phyloP scores from a whole-genome alignment of 2,329 filamentous ascomycete species.

The Neofusicoccum umdonicola region DNA sequence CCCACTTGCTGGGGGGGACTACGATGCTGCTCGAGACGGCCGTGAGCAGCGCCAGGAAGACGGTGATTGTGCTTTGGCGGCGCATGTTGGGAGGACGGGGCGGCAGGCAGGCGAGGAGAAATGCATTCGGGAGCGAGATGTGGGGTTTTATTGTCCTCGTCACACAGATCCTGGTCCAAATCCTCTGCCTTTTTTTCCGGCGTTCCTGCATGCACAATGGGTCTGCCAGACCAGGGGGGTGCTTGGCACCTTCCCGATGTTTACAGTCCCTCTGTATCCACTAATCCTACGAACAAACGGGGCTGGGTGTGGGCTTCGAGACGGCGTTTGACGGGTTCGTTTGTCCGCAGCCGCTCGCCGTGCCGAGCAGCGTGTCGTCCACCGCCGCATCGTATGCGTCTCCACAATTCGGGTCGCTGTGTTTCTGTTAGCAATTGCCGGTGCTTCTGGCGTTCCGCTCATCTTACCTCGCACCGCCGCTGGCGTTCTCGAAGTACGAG shows the following conservation, averaged over 20 bases:
- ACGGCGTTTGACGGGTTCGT: slow-evolving; percentile 30
- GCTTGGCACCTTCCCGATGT: slow-evolving; percentile 6
- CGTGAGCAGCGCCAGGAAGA: background rate
- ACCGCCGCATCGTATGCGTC: slow-evolving; percentile 43
- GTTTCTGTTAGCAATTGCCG: background rate
- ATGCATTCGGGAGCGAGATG: background rate
- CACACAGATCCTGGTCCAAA: background rate
- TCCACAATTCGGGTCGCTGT: slow-evolving; percentile 50
- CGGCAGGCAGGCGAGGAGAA: too few species aligned
- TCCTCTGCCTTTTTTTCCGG: background rate
- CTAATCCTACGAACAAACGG: background rate
- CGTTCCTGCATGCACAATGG: background rate
- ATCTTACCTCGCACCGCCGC: slow-evolving; percentile 45
- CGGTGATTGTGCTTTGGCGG: background rate
- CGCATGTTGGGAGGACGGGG: background rate
- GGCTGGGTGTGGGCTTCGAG: slow-evolving; percentile 20
- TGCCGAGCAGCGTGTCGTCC: slow-evolving; percentile 44
- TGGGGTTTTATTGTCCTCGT: background rate
- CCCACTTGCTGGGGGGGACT: slow-evolving; percentile 9
- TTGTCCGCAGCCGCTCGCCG: slow-evolving; percentile 28
- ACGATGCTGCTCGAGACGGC: background rate
- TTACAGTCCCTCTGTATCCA: background rate
- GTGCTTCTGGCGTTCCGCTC: background rate
- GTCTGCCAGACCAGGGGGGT: background rate
- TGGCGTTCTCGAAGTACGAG: slow-evolving; percentile 51